Conservation (phyloP, 169 alveolate genomes). For the Plasmodium fragile region DNA sequence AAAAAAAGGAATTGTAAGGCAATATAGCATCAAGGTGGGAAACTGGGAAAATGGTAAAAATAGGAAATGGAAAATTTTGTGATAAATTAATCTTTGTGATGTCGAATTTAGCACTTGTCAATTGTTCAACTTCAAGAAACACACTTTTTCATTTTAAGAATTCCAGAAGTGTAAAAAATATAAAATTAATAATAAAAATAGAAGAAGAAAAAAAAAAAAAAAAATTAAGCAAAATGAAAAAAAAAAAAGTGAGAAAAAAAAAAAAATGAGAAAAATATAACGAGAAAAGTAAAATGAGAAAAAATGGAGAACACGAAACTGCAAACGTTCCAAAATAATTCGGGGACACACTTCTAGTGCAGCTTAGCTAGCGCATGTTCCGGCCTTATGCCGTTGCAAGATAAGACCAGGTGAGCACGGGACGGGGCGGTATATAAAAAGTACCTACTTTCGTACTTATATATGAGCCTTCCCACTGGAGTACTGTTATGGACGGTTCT, state of each 20-base stretch:
- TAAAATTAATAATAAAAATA: not conserved
- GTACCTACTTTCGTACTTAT: not conserved
- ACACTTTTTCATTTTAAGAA: not conserved
- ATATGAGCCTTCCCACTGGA: not conserved
- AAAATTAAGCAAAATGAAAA: not conserved
- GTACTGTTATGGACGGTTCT: not conserved
- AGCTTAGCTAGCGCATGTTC: conserved; percentile 1
- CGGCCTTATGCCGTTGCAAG: conserved; percentile 21
- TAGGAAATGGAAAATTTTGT: not conserved
- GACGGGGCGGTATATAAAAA: not conserved
- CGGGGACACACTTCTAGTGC: not conserved
- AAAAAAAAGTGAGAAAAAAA: not conserved
- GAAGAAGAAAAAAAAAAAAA: not conserved
- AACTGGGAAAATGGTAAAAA: not conserved
- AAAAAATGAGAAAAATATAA: not conserved
- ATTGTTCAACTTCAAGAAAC: not conserved
- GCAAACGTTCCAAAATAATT: not conserved
- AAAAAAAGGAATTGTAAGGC: not conserved
- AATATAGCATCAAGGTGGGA: not conserved
- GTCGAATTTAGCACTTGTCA: not conserved
- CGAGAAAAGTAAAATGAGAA: not conserved
- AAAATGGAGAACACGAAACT: not conserved
- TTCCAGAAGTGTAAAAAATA: not conserved
- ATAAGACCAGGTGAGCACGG: not conserved
- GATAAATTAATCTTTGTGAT: not conserved